phyloP scores from a whole-genome alignment of 1,284 basidiomycete species.

The Malassezia restricta region DNA sequence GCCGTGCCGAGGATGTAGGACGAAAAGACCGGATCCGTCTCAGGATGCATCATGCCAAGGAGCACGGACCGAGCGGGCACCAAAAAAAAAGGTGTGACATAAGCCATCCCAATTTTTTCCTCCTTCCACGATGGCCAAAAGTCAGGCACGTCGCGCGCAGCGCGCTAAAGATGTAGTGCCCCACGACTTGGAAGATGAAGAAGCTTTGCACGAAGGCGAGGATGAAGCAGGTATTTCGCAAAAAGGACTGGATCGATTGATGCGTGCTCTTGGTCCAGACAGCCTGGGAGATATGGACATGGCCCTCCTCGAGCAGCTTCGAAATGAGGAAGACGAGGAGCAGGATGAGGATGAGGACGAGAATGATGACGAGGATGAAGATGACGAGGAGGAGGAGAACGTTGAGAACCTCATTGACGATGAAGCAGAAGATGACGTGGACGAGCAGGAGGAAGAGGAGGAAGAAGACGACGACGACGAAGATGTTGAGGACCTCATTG shows the following conservation, averaged over 20 bases:
- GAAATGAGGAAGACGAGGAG: constrained; percentile 19
- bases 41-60: background rate
- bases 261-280: constrained; percentile 38
- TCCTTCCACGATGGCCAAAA: background rate
- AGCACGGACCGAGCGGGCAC: background rate
- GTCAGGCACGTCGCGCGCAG: background rate
- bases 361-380: constrained; percentile 13
- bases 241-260: constrained; percentile 34
- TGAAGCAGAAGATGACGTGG: constrained; percentile 27
- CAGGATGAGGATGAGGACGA: constrained; percentile 13
- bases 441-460: constrained; percentile 27
- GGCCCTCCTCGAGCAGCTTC: constrained; percentile 25
- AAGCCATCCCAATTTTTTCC: background rate
- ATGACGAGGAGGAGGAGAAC: constrained; percentile 14
- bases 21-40: constrained; percentile 11
- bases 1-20: constrained; percentile 5
- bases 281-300: constrained; percentile 34
- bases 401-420: constrained; percentile 15
- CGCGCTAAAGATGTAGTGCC: background rate
- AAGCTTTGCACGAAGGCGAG: constrained; percentile 30
- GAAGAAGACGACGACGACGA: constrained; percentile 25
- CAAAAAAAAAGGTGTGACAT: too few species aligned
- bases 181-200: constrained; percentile 8
- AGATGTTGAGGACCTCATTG: constrained; percentile 24
- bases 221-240: constrained; percentile 33